Evolutionary conservation across 106 monocot species (phyloP).

Genomic region (Dioscorea alata): DNA sequence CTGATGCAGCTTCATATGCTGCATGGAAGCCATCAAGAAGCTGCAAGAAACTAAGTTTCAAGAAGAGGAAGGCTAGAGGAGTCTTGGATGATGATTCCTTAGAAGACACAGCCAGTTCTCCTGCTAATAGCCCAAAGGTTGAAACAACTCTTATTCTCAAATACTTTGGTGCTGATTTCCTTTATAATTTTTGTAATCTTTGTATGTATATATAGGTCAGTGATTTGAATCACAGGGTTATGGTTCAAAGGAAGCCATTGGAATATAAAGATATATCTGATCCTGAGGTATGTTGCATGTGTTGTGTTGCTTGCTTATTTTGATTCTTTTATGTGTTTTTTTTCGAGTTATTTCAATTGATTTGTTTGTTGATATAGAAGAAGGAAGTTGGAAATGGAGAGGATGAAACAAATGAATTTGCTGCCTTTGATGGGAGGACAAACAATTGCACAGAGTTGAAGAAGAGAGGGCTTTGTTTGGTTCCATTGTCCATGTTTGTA

Average conservation of each 20-base stretch:
- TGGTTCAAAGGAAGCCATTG: slow-evolving; percentile 12
- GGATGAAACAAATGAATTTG: slow-evolving; percentile 3
- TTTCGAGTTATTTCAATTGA: background rate
- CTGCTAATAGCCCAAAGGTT: slow-evolving; percentile 23
- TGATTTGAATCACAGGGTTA: slow-evolving; percentile 10
- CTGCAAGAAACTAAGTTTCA: slow-evolving; percentile 25
- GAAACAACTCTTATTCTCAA: background rate
- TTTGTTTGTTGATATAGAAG: too few species aligned
- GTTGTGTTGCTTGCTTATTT: slow-evolving; percentile 1
- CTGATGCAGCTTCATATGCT: slow-evolving; percentile 32
- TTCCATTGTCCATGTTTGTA: slow-evolving; percentile 54
- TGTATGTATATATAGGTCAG: slow-evolving; percentile 5
- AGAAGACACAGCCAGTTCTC: slow-evolving; percentile 49
- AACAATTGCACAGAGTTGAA: slow-evolving; percentile 41
- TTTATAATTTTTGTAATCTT: background rate
- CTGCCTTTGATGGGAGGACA: slow-evolving; percentile 10
- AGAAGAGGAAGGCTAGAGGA: slow-evolving; percentile 15
- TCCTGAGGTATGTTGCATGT: background rate
- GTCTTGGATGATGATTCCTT: slow-evolving; percentile 22
- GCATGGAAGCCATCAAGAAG: slow-evolving; percentile 4
- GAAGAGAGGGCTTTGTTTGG: slow-evolving; percentile 56
- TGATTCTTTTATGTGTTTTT: background rate
- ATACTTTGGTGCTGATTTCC: background rate
- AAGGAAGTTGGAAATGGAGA: too few species aligned
- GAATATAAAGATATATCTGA: slow-evolving; percentile 12